phyloP scores from a whole-genome alignment of 352 stramenopile species.

The Globisporangium takayamanum region DNA sequence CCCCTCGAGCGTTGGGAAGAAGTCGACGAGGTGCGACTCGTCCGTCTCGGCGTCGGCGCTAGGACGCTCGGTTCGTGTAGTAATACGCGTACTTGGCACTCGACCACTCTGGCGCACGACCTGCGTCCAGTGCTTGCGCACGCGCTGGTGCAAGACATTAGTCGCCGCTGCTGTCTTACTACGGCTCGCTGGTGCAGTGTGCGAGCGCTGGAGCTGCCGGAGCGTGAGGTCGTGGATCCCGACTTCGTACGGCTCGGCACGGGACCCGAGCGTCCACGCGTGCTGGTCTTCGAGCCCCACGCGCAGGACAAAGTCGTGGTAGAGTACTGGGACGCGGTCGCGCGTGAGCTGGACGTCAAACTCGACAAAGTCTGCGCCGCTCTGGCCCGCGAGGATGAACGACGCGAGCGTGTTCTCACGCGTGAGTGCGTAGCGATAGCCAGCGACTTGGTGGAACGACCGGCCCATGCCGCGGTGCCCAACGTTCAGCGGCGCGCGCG shows the following conservation, averaged over 20 bases:
- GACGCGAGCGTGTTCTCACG: constrained; percentile 75
- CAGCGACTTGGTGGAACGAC: constrained; percentile 62
- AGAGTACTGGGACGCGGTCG: constrained; percentile 64
- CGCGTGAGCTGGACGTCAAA: constrained; percentile 84
- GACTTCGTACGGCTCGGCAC: constrained; percentile 52
- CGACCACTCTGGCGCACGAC: constrained; percentile 26
- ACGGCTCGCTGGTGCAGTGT: constrained; percentile 34
- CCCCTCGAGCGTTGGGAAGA: constrained; percentile 62
- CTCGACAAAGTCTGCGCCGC: constrained; percentile 74
- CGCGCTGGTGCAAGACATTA: constrained; percentile 30
- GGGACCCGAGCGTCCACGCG: constrained; percentile 34
- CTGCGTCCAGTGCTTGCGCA: constrained; percentile 67
- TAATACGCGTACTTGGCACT: background rate
- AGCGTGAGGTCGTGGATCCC: constrained; percentile 65
- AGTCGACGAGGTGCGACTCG: constrained; percentile 58
- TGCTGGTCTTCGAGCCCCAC: constrained; percentile 55
- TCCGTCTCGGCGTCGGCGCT: constrained; percentile 12
- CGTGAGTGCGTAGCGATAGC: constrained; percentile 47
- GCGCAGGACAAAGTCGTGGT: constrained; percentile 73
- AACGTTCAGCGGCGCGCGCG: constrained; percentile 45
- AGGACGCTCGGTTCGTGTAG: constrained; percentile 3
- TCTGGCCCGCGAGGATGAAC: constrained; percentile 59
- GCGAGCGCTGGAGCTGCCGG: constrained; percentile 46
- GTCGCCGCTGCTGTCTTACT: constrained; percentile 15
- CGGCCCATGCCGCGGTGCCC: constrained; percentile 75